Evolutionary conservation across 2,329 filamentous ascomycete genomes (phyloP).

Genomic region (Fusarium burgessii): DNA sequence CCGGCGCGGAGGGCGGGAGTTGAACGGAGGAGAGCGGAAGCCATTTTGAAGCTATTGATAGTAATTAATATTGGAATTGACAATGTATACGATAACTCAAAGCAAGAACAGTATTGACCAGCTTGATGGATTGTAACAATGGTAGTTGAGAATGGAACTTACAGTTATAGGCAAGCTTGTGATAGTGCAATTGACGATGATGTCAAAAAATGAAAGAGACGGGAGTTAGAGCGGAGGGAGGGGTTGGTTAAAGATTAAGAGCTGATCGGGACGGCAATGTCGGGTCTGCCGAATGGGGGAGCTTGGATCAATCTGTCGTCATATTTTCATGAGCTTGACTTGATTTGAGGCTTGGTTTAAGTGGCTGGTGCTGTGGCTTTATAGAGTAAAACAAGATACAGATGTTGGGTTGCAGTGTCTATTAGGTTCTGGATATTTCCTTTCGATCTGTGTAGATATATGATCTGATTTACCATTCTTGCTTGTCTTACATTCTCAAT

Average conservation of each 20-base stretch:
- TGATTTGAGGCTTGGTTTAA: neutral
- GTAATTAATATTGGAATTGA: too few species aligned
- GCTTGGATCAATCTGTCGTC: constrained; percentile 5
- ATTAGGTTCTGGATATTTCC: neutral
- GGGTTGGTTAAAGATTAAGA: constrained; percentile 32
- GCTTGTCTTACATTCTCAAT: accelerated
- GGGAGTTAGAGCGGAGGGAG: constrained; percentile 22
- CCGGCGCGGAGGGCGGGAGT: constrained; percentile 75
- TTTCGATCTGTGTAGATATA: neutral
- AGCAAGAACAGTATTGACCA: neutral
- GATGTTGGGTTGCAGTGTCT: neutral
- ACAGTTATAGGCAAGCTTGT: constrained; percentile 2
- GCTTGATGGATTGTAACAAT: neutral
- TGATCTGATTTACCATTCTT: neutral
- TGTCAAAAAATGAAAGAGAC: constrained; percentile 43
- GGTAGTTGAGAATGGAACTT: neutral
- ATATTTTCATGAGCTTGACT: neutral
- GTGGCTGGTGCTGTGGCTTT: constrained; percentile 18
- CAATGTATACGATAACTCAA: too few species aligned
- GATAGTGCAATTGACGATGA: constrained; percentile 41
- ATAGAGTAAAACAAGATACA: neutral
- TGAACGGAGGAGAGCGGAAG: constrained; percentile 79
- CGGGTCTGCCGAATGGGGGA: constrained; percentile 46
- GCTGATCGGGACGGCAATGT: constrained; percentile 34
- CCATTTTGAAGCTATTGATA: constrained; percentile 60